Base-by-base conservation (phyloP, 805 yeast species). In the Yarrowia alimentaria region DNA sequence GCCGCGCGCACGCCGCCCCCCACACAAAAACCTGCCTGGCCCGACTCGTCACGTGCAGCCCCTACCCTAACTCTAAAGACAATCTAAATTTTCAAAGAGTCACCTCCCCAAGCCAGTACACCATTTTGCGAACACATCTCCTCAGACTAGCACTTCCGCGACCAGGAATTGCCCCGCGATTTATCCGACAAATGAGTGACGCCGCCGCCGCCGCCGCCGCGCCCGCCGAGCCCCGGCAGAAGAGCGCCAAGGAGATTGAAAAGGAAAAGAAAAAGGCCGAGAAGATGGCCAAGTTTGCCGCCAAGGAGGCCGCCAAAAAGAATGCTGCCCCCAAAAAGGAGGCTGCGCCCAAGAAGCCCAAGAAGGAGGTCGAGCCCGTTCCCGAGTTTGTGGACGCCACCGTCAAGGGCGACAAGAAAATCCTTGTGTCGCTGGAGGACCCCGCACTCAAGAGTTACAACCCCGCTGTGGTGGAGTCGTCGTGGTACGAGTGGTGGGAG, bases 401-500 rank as follows among this genome's bases (percentile, higher is more conserved):
- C 38, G 76, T 73, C 42, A 80, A 85, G 3, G 99, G 99, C 56
- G 95, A 89, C 61, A 93, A 91, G 79, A 93, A 93, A 72, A 68
- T 82, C 25, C 77, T 93, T 53, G 84, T 80, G n/a, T 77, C 88
- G 26, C 77, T 93, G 49, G 96, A 91, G 33, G 95, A 90, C 65
- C 90, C 96, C 17, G 81, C 97, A 16, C 79, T 93, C 66, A 90
- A 93, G 69, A 91, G 98, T 8, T 93, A 93, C 69, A 85, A 79
- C 62, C 99, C 99, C 25, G 78, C 79, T 60, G 84, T 83, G 60
- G 97, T 93, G 40, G 99, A 93, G 70, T 83, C 94, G 52, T 86
- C 96, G 11, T 93, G 99, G 99, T 91, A 91, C 70, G 80, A 78
- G 14, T 93, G 99, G 98, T 93, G 99, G 99, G 83, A 79, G 55